Conservation (phyloP, 331 rosid species). For the Cucumis variabilis region DNA sequence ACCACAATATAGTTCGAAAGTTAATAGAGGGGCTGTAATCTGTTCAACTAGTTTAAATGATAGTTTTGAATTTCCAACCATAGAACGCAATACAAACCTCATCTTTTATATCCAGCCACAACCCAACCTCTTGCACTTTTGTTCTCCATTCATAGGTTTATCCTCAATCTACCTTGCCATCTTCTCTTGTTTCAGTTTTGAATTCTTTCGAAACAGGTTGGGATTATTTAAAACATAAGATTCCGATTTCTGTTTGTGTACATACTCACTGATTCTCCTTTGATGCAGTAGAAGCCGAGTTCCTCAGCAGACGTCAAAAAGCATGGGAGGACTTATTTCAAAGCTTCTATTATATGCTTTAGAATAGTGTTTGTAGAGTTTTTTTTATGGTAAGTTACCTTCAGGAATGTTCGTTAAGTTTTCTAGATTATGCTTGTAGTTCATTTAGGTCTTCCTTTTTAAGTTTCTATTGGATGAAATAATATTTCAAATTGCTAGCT, state of each 20-base stretch:
- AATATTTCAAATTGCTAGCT: constrained; percentile 20
- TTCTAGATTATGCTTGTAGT: no score
- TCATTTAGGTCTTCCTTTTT: background rate
- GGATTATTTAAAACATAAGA: constrained; percentile 50
- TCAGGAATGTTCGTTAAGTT: background rate
- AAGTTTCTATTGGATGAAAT: constrained; percentile 1
- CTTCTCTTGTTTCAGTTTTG: constrained; percentile 72
- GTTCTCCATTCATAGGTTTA: constrained; percentile 87
- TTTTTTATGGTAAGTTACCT: constrained; percentile 80
- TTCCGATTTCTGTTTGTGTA: constrained; percentile 9
- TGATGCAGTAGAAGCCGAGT: constrained; percentile 72
- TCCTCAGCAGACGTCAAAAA: constrained; percentile 68
- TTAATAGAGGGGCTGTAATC: constrained; percentile 35
- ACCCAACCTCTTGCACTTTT: constrained; percentile 37
- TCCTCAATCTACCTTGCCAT: constrained; percentile 84
- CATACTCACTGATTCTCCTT: constrained; percentile 21
- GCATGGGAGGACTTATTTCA: constrained; percentile 92
- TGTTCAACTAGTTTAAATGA: constrained; percentile 42
- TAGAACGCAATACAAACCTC: no score
- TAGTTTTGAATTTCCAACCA: no score
- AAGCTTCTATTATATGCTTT: constrained; percentile 85
- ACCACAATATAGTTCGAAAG: constrained; percentile 34
- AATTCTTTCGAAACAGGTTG: constrained; percentile 69
- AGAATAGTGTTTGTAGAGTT: constrained; percentile 71
- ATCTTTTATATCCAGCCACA: no score